Percentiles rank a stretch among this genome's conserved stretches.
Evolutionary conservation across 2,329 filamentous ascomycete genomes (phyloP).

Genomic region (Dothideomycetidae sp.): DNA sequence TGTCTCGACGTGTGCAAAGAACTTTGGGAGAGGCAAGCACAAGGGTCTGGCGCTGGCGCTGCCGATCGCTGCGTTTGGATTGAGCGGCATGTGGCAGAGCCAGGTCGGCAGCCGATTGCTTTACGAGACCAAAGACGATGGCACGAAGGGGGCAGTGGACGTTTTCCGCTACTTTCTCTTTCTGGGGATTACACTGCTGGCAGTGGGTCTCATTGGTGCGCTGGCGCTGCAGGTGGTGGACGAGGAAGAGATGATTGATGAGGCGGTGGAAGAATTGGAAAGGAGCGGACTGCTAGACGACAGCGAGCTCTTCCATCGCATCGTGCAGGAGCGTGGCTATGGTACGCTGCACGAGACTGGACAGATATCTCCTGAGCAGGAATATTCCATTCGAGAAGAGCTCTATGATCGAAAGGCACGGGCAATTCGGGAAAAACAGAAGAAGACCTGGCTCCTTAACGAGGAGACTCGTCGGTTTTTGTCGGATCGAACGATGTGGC

Average conservation of each 20-base stretch:
- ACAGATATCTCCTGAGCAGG: conserved; percentile 31
- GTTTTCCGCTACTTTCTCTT: conserved; percentile 86
- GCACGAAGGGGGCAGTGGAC: conserved; percentile 45
- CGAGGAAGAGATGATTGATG: conserved; percentile 76
- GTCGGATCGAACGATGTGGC: conserved; percentile 88
- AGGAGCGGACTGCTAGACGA: conserved; percentile 69
- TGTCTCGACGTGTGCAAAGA: conserved; percentile 95
- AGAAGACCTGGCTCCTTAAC: conserved; percentile 85
- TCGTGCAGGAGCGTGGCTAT: conserved; percentile 40
- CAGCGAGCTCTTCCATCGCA: conserved; percentile 54
- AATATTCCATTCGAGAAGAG: conserved; percentile 31
- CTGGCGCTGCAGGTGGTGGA: conserved; percentile 66
- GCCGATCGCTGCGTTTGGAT: conserved; percentile 81
- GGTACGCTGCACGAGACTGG: conserved; percentile 41
- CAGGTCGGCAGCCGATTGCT: conserved; percentile 71
- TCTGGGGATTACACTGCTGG: conserved; percentile 54
- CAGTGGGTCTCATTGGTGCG: conserved; percentile 57
- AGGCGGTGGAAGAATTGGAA: conserved; percentile 81
- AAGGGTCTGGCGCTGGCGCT: conserved; percentile 78
- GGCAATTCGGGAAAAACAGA: conserved; percentile 45
- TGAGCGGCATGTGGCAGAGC: conserved; percentile 93
- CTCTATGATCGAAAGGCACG: conserved; percentile 32
- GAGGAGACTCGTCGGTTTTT: conserved; percentile 79
- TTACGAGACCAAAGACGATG: conserved; percentile 52
- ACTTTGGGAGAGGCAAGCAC: conserved; percentile 80